Evolutionary conservation across 225 moss, liverwort and hornwort species (phyloP).

Genomic region (Thuidium tamariscinum): DNA sequence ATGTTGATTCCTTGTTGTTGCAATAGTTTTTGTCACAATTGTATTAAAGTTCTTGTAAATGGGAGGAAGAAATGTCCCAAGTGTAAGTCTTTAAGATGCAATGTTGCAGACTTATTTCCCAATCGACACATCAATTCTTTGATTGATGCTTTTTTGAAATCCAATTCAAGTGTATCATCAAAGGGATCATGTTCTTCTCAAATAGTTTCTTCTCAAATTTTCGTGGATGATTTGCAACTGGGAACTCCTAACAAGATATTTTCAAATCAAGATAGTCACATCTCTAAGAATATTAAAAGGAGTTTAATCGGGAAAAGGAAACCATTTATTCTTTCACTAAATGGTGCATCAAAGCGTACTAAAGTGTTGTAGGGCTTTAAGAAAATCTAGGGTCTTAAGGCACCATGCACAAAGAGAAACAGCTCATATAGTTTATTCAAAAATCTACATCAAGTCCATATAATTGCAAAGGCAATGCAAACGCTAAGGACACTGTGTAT

Average conservation of each 20-base stretch:
- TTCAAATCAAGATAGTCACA: not conserved
- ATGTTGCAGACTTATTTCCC: not conserved
- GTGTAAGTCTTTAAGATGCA: not conserved
- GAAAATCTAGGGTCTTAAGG: not conserved
- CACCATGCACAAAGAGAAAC: too few species aligned
- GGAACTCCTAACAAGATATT: not conserved
- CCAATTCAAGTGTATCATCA: not conserved
- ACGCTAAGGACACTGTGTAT: too few species aligned
- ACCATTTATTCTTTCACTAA: not conserved
- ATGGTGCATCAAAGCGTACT: not conserved
- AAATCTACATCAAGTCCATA: not conserved
- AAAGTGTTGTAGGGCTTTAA: not conserved
- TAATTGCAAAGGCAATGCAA: not conserved
- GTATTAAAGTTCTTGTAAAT: not conserved
- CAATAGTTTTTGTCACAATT: not conserved
- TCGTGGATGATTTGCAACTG: not conserved
- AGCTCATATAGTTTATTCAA: too few species aligned
- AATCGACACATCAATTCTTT: not conserved
- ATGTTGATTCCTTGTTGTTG: slow-evolving; percentile 2
- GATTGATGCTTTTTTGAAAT: not conserved
- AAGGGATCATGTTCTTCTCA: not conserved
- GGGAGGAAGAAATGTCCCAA: not conserved
- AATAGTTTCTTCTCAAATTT: not conserved
- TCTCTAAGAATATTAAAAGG: too few species aligned
- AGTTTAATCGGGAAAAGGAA: not conserved